Conservation (phyloP, 139 green algal genomes). For the Zygnema circumcarinatum region DNA sequence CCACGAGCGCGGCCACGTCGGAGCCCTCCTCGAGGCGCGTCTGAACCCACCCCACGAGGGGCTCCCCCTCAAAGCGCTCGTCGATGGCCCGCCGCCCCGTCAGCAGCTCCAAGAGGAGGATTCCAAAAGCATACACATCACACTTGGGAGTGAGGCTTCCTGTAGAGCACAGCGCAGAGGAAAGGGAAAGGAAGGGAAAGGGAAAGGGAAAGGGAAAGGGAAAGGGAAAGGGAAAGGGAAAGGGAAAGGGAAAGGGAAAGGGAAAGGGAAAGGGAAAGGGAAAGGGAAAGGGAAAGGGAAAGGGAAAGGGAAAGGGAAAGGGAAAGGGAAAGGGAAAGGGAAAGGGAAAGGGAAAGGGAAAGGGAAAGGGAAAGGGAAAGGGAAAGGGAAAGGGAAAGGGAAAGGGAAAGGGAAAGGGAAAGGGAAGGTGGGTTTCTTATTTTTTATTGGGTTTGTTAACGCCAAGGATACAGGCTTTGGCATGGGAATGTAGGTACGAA, state of each 20-base stretch:
- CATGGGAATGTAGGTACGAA: too few species aligned
- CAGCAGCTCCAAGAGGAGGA: not conserved
- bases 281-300: conserved; percentile 23
- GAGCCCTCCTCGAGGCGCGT: not conserved
- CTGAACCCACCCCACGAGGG: not conserved
- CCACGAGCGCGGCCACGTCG: not conserved
- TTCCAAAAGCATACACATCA: not conserved
- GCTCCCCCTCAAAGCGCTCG: not conserved
- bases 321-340: conserved; percentile 34
- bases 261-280: conserved; percentile 16
- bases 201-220: not conserved
- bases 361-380: not conserved
- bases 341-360: not conserved
- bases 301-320: conserved; percentile 10
- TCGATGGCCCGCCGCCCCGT: not conserved
- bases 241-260: not conserved
- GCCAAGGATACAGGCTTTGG: too few species aligned
- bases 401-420: conserved; percentile 11
- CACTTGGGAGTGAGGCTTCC: not conserved
- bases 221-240: not conserved
- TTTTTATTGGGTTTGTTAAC: too few species aligned
- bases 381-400: not conserved
- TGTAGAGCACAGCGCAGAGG: not conserved
- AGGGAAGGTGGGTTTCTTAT: too few species aligned
- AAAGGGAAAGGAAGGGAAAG: conserved; percentile 16